A percentile compares a stretch with the other conserved stretches of the same genome.
Conservation (phyloP, 2,329 filamentous ascomycete species). For the Colletotrichum tamarilloi region DNA sequence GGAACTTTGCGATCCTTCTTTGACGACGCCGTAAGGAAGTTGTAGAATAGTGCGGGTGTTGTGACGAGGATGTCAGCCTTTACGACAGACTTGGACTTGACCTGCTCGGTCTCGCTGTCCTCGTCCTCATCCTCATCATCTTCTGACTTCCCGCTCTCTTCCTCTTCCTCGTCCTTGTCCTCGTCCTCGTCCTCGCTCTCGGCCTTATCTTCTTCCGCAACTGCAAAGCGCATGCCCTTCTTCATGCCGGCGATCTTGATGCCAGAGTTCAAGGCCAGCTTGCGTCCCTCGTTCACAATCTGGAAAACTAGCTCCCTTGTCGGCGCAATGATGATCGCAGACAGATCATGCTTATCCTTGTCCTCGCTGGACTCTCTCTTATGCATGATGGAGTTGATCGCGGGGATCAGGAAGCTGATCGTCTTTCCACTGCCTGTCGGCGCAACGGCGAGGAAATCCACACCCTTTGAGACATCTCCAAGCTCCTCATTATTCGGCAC, state of each 20-base stretch:
- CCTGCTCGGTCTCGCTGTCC: constrained; percentile 39
- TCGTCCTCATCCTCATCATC: constrained; percentile 48
- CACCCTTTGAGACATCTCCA: constrained; percentile 44
- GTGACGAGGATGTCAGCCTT: constrained; percentile 85
- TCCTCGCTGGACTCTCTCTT: constrained; percentile 58
- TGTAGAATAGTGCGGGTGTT: constrained; percentile 82
- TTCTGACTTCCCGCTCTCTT: constrained; percentile 46
- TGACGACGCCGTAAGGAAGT: constrained; percentile 64
- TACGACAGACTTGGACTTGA: constrained; percentile 60
- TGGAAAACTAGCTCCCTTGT: constrained; percentile 84
- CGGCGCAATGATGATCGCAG: constrained; percentile 79
- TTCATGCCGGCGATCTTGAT: constrained; percentile 84
- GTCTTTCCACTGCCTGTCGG: constrained; percentile 98
- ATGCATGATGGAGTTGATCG: constrained; percentile 80
- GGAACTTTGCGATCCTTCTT: constrained; percentile 65
- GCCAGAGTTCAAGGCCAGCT: constrained; percentile 80
- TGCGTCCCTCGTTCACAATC: constrained; percentile 87
- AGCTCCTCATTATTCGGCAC: constrained; percentile 48
- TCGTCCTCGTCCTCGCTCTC: constrained; percentile 42
- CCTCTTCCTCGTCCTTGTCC: constrained; percentile 49
- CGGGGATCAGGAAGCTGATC: constrained; percentile 88
- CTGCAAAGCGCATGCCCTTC: constrained; percentile 76
- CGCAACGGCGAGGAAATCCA: constrained; percentile 88
- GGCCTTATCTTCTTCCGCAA: constrained; percentile 45
- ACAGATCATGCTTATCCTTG: constrained; percentile 60